Evolutionary conservation across 108 stramenopile species (phyloP).

Genomic region (Cyclotella atomus): DNA sequence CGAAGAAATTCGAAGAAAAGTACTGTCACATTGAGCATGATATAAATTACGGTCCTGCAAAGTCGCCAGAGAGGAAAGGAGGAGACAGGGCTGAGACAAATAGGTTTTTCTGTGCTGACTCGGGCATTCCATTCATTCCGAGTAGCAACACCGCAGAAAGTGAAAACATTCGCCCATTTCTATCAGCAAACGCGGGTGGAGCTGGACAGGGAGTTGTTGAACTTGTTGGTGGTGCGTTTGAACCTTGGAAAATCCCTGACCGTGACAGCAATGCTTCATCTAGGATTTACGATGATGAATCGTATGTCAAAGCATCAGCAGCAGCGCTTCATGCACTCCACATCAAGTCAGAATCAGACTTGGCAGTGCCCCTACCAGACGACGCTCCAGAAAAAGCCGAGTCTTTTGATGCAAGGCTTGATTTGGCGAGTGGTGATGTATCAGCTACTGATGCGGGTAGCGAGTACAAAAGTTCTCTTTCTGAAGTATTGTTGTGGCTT

Average conservation of each 20-base stretch:
- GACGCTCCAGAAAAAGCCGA: constrained; percentile 23
- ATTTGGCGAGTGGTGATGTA: not conserved
- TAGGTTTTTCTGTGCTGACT: constrained; percentile 29
- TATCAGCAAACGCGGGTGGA: not conserved
- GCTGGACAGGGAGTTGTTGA: constrained; percentile 23
- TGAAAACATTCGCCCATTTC: not conserved
- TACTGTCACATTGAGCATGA: constrained; percentile 22
- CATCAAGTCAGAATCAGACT: not conserved
- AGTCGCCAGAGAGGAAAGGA: constrained; percentile 5
- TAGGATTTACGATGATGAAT: constrained; percentile 25
- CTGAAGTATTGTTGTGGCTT: constrained; percentile 41
- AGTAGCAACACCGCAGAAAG: not conserved
- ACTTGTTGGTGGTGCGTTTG: constrained; percentile 56
- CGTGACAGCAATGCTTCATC: constrained; percentile 43
- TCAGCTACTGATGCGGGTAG: not conserved
- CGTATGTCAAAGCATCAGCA: constrained; percentile 23
- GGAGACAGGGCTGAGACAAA: not conserved
- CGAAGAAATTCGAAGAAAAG: constrained; percentile 61
- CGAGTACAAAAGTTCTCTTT: constrained; percentile 22
- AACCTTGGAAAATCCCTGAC: constrained; percentile 52
- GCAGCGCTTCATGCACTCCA: constrained; percentile 24
- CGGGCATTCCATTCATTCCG: constrained; percentile 5
- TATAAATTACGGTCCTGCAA: constrained; percentile 6
- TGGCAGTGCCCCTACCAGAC: not conserved
- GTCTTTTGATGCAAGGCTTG: constrained; percentile 34